These are phyloP conservation scores for Vitis cinerea DNA, from an alignment of 164 flowering plant genomes.

Conservation along the genomic window DNA sequence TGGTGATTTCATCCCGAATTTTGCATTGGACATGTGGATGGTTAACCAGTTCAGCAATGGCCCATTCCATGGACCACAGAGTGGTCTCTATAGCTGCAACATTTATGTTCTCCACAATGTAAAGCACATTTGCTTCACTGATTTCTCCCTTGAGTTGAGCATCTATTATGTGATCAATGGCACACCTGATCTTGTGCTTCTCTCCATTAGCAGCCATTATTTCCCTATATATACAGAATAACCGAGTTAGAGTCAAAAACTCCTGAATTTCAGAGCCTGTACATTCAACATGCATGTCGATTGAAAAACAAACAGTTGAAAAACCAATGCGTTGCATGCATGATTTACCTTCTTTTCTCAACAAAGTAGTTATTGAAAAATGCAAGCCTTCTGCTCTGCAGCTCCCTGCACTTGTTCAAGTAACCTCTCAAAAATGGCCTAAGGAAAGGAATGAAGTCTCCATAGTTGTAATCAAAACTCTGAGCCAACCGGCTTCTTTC, in stretches of 20 bases:
- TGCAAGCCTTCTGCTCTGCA: conserved; percentile 47
- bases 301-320: neutral
- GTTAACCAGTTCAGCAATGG: conserved; percentile 5
- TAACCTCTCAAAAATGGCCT: conserved; percentile 67
- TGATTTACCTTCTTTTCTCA: conserved; percentile 46
- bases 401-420: conserved; percentile 57
- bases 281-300: neutral
- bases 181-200: conserved; percentile 54
- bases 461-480: conserved; percentile 76
- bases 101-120: conserved; percentile 78
- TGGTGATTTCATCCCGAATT: neutral
- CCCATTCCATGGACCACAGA: conserved; percentile 10
- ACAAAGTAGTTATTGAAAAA: conserved; percentile 59
- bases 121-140: conserved; percentile 57
- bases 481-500: conserved; percentile 76
- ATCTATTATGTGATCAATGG: conserved; percentile 68
- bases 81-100: conserved; percentile 30
- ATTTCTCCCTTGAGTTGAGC: conserved; percentile 65
- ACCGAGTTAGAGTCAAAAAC: no score
- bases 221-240: conserved; percentile 20
- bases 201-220: conserved; percentile 43
- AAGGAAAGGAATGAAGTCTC: conserved; percentile 71
- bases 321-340: no score
- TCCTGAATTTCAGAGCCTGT: no score
- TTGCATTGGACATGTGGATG: conserved; percentile 2